These are phyloP conservation scores for Clausena lansium DNA, from an alignment of 345 rosid species.

Conservation along the genomic window DNA sequence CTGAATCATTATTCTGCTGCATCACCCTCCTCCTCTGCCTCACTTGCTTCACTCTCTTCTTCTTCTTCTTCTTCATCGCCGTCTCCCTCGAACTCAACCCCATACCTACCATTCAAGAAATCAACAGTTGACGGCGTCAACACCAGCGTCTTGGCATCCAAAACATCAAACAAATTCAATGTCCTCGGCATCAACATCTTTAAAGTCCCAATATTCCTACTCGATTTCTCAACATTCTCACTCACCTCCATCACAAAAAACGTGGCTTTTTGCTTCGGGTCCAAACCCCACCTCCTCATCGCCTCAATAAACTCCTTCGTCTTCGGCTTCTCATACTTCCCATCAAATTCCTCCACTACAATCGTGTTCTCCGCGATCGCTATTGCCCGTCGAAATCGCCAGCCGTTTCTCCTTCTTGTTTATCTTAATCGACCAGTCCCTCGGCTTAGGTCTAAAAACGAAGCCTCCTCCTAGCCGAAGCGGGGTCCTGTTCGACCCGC, in stretches of 20 bases:
- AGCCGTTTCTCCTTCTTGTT: conserved; percentile 80
- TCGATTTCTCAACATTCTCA: conserved; percentile 57
- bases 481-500: conserved; percentile 72
- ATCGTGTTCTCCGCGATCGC: conserved; percentile 62
- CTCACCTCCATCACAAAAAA: conserved; percentile 73
- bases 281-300: conserved; percentile 84
- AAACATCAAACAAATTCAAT: conserved; percentile 77
- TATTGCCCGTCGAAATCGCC: conserved; percentile 81
- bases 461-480: conserved; percentile 92
- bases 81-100: conserved; percentile 43
- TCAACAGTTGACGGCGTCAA: conserved; percentile 72
- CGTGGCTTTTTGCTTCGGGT: conserved; percentile 82
- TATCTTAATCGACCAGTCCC: conserved; percentile 91
- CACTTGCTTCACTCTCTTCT: conserved; percentile 39
- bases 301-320: conserved; percentile 82
- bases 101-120: conserved; percentile 69
- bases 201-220: conserved; percentile 85
- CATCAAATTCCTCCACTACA: conserved; percentile 86
- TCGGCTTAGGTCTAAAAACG: conserved; percentile 78
- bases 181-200: conserved; percentile 88
- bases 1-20: conserved; percentile 15
- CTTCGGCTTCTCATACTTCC: conserved; percentile 68
- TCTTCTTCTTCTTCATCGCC: conserved; percentile 31
- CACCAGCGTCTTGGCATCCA: conserved; percentile 83
- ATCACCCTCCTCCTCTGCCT: conserved; percentile 20